phyloP scores from a whole-genome alignment of 768 basidiomycete genomes.

The Tylopilus subfusipes region DNA sequence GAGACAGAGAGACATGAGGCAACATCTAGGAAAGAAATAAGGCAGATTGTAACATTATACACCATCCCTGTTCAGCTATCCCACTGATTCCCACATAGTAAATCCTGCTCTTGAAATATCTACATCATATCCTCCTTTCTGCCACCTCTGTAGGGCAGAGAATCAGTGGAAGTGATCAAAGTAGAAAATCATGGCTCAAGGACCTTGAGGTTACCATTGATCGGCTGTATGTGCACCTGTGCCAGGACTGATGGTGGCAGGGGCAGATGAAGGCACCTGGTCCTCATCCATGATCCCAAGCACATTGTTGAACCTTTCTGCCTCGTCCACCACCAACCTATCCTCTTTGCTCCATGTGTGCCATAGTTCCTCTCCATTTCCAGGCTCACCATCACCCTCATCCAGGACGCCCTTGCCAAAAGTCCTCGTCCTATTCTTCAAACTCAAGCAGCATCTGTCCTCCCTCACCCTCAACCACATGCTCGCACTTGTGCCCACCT shows the following conservation, averaged over 20 bases:
- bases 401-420: slow-evolving; percentile 27
- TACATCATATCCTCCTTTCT: too few relatives aligned
- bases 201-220: not conserved
- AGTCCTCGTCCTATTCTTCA: slow-evolving; percentile 68
- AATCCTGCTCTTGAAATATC: too few relatives aligned
- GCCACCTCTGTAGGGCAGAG: too few relatives aligned
- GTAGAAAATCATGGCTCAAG: not conserved
- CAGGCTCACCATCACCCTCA: not conserved
- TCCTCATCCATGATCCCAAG: slow-evolving; percentile 34
- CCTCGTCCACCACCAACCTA: slow-evolving; percentile 30
- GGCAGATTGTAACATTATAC: too few relatives aligned
- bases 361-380: slow-evolving; percentile 23
- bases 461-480: not conserved
- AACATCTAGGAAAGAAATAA: too few relatives aligned
- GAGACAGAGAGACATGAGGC: too few relatives aligned
- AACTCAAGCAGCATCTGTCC: slow-evolving; percentile 45
- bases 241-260: not conserved
- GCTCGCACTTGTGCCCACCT: slow-evolving; percentile 3
- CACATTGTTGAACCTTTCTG: slow-evolving; percentile 32
- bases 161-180: not conserved
- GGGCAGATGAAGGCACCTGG: slow-evolving; percentile 19
- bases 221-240: not conserved
- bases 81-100: too few relatives aligned
- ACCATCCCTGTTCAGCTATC: too few relatives aligned
- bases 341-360: slow-evolving; percentile 29